Evolutionary conservation across 192 early-diverging fungal genomes (phyloP).

Genomic region (Paraglomus occultum): DNA sequence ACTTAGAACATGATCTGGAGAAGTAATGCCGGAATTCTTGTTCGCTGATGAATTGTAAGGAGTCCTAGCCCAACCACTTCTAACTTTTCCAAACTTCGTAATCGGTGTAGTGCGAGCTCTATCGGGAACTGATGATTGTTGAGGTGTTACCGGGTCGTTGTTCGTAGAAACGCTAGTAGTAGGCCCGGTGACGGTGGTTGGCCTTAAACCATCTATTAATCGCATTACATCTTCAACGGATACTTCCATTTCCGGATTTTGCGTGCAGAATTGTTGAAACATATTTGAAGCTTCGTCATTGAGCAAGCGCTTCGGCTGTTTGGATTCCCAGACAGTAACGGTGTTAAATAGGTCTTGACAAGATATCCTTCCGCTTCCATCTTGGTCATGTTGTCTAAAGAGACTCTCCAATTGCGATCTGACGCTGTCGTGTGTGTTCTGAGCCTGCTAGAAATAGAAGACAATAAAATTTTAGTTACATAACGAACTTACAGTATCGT

Average conservation of each 20-base stretch:
- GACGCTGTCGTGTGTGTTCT: too few species aligned
- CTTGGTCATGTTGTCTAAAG: constrained; percentile 25
- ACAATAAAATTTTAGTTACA: too few species aligned
- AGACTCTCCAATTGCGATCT: constrained; percentile 2
- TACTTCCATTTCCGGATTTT: constrained; percentile 45
- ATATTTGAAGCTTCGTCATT: constrained; percentile 36
- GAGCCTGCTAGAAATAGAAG: too few species aligned
- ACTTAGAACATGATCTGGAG: not conserved
- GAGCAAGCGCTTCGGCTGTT: constrained; percentile 30
- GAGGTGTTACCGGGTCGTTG: not conserved
- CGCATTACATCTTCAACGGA: constrained; percentile 44
- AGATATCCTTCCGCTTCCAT: constrained; percentile 36
- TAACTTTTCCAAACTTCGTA: constrained; percentile 16
- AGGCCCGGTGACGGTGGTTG: constrained; percentile 26
- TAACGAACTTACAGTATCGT: too few species aligned
- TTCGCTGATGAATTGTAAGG: not conserved
- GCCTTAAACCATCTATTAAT: constrained; percentile 32
- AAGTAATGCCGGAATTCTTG: constrained; percentile 1
- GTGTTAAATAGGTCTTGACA: constrained; percentile 35
- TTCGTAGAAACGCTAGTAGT: constrained; percentile 30
- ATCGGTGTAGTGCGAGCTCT: constrained; percentile 22
- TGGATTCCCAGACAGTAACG: constrained; percentile 37
- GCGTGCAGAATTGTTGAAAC: constrained; percentile 34
- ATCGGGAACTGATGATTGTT: not conserved
- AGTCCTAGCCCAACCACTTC: constrained; percentile 23